Base-by-base conservation (phyloP, 2,329 filamentous ascomycete species). In the Phoma sp. region DNA sequence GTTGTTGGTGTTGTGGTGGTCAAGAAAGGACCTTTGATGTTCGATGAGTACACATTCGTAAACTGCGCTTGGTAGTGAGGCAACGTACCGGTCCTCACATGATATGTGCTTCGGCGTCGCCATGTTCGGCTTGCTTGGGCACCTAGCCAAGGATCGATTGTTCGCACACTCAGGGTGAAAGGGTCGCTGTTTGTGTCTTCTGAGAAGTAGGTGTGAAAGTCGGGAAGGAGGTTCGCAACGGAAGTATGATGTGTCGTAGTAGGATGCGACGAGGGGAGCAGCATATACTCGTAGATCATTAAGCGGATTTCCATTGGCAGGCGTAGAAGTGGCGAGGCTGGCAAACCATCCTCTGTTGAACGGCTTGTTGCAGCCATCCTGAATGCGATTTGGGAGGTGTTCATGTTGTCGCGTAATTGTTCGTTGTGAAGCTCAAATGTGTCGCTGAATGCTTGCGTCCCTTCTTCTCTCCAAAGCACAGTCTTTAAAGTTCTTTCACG, bases 1-100 rank as follows among this genome's bases (percentile, higher is more conserved):
- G 85, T 87, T 7, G 85, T 87, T 47, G 80, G 64, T 45, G 75
- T 74, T 48, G 76, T 77, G 18, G 74, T 76, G 43, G 74, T 74
- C 32, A 77, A 70, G 57, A 80, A 78, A 36, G 75, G 76, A 37
- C 77, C 76, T 68, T 52, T 18, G 17, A 42, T 48, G 56, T 66
- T 57, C 64, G 67, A 38, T 58, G 51, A 25, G 36, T 52, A 48
- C 18, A 40, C 30, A n/a, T 49, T 52, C n/a, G 40, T 51, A 23
- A 52, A 43, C 18, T 28, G 37, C 11, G 29, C 43, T 20, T 15
- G 26, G 47, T 40, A 38, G 21, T 36, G n/a, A 33, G 38, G 32
- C 10, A 42, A 60, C 66, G 62, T 64, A 74, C 71, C 71, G 28
- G 71, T 71, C 32, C 70, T 60, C 15, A 71, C 60, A 23, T 74